Evolutionary conservation across 2,329 filamentous ascomycete species (phyloP), one percentile per base, ranked within the genome.

Genomic region (Arthrobotrys sinensis): DNA sequence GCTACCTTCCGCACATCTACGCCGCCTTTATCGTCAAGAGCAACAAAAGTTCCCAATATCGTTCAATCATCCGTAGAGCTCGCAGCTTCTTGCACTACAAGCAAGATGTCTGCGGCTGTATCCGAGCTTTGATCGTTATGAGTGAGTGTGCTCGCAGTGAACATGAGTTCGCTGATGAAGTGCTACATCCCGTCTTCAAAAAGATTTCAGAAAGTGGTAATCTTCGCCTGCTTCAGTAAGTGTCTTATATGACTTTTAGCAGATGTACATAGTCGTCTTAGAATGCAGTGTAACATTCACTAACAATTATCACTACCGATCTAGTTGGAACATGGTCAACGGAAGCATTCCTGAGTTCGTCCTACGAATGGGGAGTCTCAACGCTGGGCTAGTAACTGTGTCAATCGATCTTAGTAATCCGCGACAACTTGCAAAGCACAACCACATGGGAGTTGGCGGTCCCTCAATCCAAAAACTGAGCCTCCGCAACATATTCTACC

Each of bases 301-400:
- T 50, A 12, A 50, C 11, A 50, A 7, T 28, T 3, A 19, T 28
- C 10, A 19, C 5, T 24, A 24, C 8, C 11, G 43, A 46, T 16
- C 21, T 28, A 50, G 46, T 28, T 50, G 46, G 46, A 50, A 50
- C 12, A 50, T 50, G 46, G 21, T 21, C 19, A 19, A 50, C 24
- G 46, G 46, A 14, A 50, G 5, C 19, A 21, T 50, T 11, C 46
- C 46, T 11, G 12, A 5, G 21, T 50, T 24, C 21, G 10, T 50
- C 7, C 8, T 50, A 16, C 19, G 24, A 12, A 10, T 5, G 1
- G 46, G 46, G 11, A 24, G 7, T 21, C 11, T 50, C 46, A 50
- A 19, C 12, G 8, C 6, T 11, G 46, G 46, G 5, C 46, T 50
- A 0, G 46, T 50, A 1, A 50, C 46, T 8, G 10, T 50, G 12